Conservation (phyloP, 2,329 filamentous ascomycete genomes). For the Fusarium graminum region DNA sequence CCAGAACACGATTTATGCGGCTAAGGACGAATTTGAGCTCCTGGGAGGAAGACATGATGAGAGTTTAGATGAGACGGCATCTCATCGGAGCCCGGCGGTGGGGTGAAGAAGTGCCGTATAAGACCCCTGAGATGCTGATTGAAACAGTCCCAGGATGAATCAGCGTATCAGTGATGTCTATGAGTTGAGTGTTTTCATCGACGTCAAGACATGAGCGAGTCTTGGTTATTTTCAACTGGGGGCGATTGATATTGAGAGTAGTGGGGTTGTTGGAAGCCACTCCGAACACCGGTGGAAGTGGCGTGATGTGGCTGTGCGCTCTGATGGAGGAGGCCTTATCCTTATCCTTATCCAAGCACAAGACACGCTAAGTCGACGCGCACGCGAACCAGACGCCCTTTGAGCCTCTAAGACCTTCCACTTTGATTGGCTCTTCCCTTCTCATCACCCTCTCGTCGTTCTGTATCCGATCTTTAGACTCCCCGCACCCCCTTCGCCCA, state of each 20-base stretch:
- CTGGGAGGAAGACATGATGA: constrained; percentile 50
- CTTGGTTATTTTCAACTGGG: constrained; percentile 45
- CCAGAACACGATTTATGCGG: constrained; percentile 48
- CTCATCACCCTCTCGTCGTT: constrained; percentile 5
- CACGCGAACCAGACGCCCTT: constrained; percentile 33
- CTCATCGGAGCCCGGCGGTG: constrained; percentile 45
- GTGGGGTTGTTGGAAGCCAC: constrained; percentile 29
- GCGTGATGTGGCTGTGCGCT: constrained; percentile 15
- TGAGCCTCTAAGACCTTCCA: constrained; percentile 1
- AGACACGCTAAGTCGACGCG: constrained; percentile 31
- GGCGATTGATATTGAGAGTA: constrained; percentile 30
- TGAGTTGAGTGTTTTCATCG: constrained; percentile 19
- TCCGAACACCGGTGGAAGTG: constrained; percentile 6
- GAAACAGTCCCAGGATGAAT: constrained; percentile 28
- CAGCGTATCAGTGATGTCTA: constrained; percentile 30
- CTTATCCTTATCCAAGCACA: constrained; percentile 8
- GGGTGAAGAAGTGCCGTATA: constrained; percentile 26
- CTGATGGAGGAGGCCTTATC: background rate
- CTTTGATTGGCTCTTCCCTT: constrained; percentile 32
- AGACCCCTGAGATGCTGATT: constrained; percentile 25
- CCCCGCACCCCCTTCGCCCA: constrained; percentile 42
- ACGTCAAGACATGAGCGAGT: constrained; percentile 37
- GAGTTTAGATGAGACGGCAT: constrained; percentile 45
- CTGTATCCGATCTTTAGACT: constrained; percentile 19
- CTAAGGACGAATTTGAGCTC: constrained; percentile 50